phyloP scores from a whole-genome alignment of 2,329 filamentous ascomycete species.

The Ophiostoma sp. region DNA sequence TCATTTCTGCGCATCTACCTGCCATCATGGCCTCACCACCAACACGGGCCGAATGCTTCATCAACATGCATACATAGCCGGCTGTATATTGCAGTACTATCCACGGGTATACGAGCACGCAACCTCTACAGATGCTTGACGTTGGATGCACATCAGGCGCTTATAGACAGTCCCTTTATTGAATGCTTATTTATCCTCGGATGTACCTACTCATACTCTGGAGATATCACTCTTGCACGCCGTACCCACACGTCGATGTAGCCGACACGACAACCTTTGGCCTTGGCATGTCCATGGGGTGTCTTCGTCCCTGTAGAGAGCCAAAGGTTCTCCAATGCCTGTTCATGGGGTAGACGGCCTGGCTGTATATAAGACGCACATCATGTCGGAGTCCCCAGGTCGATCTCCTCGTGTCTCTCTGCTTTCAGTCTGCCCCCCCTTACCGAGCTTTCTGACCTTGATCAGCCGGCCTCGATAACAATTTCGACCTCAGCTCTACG shows the following conservation, averaged over 20 bases:
- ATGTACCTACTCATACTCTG: neutral
- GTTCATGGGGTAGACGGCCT: neutral
- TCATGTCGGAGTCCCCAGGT: neutral
- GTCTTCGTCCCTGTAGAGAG: neutral
- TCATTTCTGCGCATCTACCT: neutral
- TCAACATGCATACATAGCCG: neutral
- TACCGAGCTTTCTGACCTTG: neutral
- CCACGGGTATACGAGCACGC: neutral
- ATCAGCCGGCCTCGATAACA: neutral
- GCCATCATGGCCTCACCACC: neutral
- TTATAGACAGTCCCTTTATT: neutral
- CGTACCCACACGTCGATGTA: constrained; percentile 2
- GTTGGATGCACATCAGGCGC: too few species aligned
- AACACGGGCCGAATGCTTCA: neutral
- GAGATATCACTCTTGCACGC: neutral
- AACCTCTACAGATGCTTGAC: neutral
- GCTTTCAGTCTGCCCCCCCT: neutral
- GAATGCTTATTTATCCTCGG: neutral
- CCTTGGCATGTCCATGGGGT: neutral
- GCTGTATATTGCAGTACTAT: neutral
- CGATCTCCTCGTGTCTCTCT: neutral
- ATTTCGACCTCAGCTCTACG: neutral
- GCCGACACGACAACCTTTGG: neutral
- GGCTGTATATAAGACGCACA: neutral
- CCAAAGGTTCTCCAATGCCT: neutral